phyloP scores from a whole-genome alignment of 805 yeast species.

The Jamesozyma hellenica region DNA sequence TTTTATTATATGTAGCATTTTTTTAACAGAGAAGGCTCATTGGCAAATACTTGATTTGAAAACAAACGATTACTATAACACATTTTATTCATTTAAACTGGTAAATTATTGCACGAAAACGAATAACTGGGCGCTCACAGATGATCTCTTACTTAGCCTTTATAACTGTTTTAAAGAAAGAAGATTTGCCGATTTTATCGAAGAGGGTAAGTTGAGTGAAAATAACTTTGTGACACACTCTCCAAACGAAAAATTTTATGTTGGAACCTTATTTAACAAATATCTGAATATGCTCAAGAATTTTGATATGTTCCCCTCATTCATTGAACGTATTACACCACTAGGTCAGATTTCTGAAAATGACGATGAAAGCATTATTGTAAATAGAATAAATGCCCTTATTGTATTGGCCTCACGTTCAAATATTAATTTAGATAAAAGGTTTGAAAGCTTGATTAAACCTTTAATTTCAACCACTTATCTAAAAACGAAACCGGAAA shows the following conservation, averaged over 20 bases:
- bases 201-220: constrained; percentile 9
- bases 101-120: constrained; percentile 13
- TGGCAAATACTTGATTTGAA: constrained; percentile 19
- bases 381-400: constrained; percentile 23
- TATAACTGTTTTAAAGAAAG: constrained; percentile 19
- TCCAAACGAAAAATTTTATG: background rate
- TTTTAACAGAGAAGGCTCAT: constrained; percentile 10
- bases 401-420: constrained; percentile 17
- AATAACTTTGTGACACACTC: constrained; percentile 7
- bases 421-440: constrained; percentile 14
- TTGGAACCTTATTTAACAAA: constrained; percentile 15
- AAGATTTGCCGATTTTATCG: constrained; percentile 21
- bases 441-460: constrained; percentile 15
- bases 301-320: constrained; percentile 7
- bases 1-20: constrained; percentile 10
- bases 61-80: constrained; percentile 5
- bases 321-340: constrained; percentile 23
- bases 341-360: constrained; percentile 16
- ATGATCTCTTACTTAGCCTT: constrained; percentile 40
- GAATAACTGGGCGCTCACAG: constrained; percentile 29
- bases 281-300: constrained; percentile 15
- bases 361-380: constrained; percentile 15
- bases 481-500: background rate
- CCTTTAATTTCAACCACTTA: constrained; percentile 4
- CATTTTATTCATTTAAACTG: constrained; percentile 12